These are phyloP conservation scores for Suillus tomentosus DNA, from an alignment of 768 basidiomycete species.

Conservation along the genomic window DNA sequence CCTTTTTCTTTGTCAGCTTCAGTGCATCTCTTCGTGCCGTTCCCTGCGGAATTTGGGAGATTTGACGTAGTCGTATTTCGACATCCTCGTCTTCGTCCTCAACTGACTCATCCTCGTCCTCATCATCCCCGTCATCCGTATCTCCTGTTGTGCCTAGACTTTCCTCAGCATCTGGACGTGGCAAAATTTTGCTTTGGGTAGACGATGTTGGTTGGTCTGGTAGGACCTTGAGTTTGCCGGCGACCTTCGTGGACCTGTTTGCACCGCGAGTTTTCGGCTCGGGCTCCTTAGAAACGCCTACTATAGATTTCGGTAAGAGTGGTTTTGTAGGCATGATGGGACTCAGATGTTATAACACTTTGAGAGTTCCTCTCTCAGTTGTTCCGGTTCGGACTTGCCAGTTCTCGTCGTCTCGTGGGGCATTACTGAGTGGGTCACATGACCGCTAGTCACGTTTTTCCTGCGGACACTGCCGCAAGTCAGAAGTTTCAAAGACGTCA, in stretches of 20 bases:
- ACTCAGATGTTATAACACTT: neutral
- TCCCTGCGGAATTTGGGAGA: conserved; percentile 91
- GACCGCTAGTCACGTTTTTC: neutral
- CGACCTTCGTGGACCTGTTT: conserved; percentile 78
- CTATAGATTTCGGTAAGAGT: conserved; percentile 34
- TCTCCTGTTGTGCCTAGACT: conserved; percentile 54
- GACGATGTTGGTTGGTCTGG: conserved; percentile 76
- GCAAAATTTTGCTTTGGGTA: conserved; percentile 20
- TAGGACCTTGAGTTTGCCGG: conserved; percentile 85
- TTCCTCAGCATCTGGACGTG: conserved; percentile 38
- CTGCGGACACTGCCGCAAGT: no score
- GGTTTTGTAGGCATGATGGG: conserved; percentile 32
- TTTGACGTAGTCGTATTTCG: conserved; percentile 64
- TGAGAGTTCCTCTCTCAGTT: neutral
- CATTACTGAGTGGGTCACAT: neutral
- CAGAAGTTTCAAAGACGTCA: no score
- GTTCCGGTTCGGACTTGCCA: neutral
- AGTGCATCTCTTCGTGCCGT: conserved; percentile 91
- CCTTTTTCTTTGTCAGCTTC: conserved; percentile 91
- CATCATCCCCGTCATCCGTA: conserved; percentile 68
- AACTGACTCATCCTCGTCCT: conserved; percentile 59
- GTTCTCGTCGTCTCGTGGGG: neutral
- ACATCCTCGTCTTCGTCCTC: conserved; percentile 55
- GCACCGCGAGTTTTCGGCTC: conserved; percentile 63
- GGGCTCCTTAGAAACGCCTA: conserved; percentile 16